These are phyloP conservation scores for Eucalyptus brandiana DNA, from an alignment of 345 rosid genomes.

Conservation along the genomic window DNA sequence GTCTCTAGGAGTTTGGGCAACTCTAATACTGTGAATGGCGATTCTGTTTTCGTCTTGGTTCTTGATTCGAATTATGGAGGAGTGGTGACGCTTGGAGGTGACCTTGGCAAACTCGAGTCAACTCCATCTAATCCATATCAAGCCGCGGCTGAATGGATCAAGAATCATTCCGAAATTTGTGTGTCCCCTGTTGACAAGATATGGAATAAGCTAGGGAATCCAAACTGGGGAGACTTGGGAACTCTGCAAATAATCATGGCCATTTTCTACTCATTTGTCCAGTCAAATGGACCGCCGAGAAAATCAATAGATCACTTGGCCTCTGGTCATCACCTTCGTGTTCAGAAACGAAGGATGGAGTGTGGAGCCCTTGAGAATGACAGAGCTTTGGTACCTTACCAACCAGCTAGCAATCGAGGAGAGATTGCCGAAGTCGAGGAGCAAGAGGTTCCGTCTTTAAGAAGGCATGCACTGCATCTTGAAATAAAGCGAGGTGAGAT, in stretches of 20 bases:
- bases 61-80: conserved; percentile 52
- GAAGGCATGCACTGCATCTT: conserved; percentile 14
- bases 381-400: conserved; percentile 15
- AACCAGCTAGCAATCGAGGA: conserved; percentile 13
- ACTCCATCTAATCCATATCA: conserved; percentile 19
- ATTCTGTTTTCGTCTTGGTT: conserved; percentile 35
- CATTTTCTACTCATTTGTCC: conserved; percentile 41
- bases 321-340: conserved; percentile 31
- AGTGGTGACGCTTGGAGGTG: conserved; percentile 50
- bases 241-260: conserved; percentile 44
- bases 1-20: conserved; percentile 38
- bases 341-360: conserved; percentile 39
- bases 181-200: conserved; percentile 38
- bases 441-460: conserved; percentile 1
- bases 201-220: conserved; percentile 60
- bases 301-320: conserved; percentile 42
- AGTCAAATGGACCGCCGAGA: conserved; percentile 39
- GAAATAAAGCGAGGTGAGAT: conserved; percentile 28
- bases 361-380: conserved; percentile 16
- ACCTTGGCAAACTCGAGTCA: conserved; percentile 22
- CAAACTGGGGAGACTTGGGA: conserved; percentile 54
- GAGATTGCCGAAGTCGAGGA: conserved; percentile 34
- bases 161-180: conserved; percentile 27
- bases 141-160: conserved; percentile 41
- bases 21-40: conserved; percentile 2